Evolutionary conservation across 176 grass and related monocot genomes (phyloP).

Genomic region (Carex myosuroides): DNA sequence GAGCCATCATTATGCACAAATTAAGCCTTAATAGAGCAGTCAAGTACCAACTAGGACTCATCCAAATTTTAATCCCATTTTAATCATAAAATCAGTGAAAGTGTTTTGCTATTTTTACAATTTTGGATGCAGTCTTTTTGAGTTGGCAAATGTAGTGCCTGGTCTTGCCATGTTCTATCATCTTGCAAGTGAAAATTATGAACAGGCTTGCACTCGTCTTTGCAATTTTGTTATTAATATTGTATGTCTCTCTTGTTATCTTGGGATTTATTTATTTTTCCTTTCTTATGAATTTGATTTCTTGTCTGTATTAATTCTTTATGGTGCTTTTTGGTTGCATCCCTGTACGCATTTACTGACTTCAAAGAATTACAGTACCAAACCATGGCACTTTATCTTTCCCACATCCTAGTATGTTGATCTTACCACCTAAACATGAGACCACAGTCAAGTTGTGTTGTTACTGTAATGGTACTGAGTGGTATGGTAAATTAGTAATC

Average conservation of each 20-base stretch:
- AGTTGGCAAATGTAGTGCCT: conserved; percentile 82
- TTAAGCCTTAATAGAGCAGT: not conserved
- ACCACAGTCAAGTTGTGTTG: not conserved
- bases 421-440: not conserved
- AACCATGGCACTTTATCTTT: not conserved
- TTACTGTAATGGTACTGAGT: not conserved
- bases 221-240: conserved; percentile 82
- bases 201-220: conserved; percentile 93
- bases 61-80: not conserved
- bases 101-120: not conserved
- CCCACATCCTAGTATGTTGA: not conserved
- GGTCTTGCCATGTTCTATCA: conserved; percentile 89
- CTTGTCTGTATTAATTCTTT: not conserved
- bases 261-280: not conserved
- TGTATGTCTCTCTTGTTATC: conserved; percentile 39
- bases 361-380: not conserved
- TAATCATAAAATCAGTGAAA: not conserved
- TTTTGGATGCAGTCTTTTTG: conserved; percentile 77
- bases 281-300: not conserved
- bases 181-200: conserved; percentile 81
- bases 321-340: conserved; percentile 5
- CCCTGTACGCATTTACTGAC: not conserved
- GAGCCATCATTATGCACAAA: not conserved
- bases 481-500: not conserved
- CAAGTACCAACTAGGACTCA: not conserved